Evolutionary conservation across 106 monocot genomes (phyloP), one percentile per base, ranked within the genome.

Genomic region (Dendrobium officinale): DNA sequence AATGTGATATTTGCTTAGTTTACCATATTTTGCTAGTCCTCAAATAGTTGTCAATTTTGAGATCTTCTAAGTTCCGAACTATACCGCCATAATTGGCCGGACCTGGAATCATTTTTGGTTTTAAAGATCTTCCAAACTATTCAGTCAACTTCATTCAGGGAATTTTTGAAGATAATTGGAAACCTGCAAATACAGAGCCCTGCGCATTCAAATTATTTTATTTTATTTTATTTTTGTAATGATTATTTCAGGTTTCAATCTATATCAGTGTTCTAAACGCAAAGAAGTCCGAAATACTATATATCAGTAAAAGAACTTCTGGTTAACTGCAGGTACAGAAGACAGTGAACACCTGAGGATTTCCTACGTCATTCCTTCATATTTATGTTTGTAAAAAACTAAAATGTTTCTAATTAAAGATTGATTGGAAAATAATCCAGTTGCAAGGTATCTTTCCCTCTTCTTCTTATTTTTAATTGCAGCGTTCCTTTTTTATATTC

Each of bases 281-380:
- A 16, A 33, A n/a, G 33, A 24, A 6, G 17, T 74, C 43, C 15
- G 27, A 70, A 31, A 13, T 74, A 33, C 15, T 42, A 6, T 11
- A 31, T 72, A 72, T 42, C 33, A 4, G 43, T 74, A 7, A 26
- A 33, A 74, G 43, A 19, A 6, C 10, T 56, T 5, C 47, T 45
- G 75, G 54, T 81, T 58, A 37, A 70, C 42, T 78, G 67, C 84
- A 89, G 89, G 86, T 84, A 24, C 89, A 85, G 45, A 89, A 89
- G 78, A 73, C 86, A 67, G 22, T 82, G 66, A 84, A 82, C 56
- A 41, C 33, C 9, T 88, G 74, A 88, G 43, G 42, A 59, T 9
- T 29, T 13, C 3, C 4, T 43, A 73, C 8, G 31, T 6, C 27
- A n/a, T 41, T 51, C 51, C 10, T 51, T 42, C 66, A 24, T 40